phyloP scores from a whole-genome alignment of 306 rosid genomes.

The Lathyrus oleraceus region DNA sequence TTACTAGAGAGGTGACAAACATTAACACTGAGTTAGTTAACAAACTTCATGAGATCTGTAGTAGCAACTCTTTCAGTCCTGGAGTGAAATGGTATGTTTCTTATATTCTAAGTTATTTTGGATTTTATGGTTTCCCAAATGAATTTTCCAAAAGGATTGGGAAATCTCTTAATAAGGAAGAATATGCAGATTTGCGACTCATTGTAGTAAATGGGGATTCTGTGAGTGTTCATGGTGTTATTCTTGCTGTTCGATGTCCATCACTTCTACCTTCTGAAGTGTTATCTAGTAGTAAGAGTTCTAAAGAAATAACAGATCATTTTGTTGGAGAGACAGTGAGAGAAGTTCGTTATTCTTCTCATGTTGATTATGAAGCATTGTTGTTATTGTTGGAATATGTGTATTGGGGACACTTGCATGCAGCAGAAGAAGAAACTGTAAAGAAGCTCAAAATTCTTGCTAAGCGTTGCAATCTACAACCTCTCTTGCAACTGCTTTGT shows the following conservation, averaged over 20 bases:
- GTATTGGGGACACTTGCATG: constrained; percentile 61
- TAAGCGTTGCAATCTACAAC: constrained; percentile 64
- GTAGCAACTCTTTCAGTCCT: constrained; percentile 43
- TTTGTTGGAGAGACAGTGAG: constrained; percentile 31
- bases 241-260: constrained; percentile 71
- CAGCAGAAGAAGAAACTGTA: constrained; percentile 57
- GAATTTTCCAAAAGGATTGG: constrained; percentile 67
- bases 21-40: constrained; percentile 50
- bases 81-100: constrained; percentile 80
- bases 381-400: constrained; percentile 66
- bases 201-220: constrained; percentile 51
- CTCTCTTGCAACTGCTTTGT: constrained; percentile 62
- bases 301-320: constrained; percentile 29
- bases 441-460: constrained; percentile 72
- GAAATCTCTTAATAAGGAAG: constrained; percentile 53
- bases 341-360: constrained; percentile 67
- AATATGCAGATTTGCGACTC: constrained; percentile 58
- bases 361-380: constrained; percentile 66
- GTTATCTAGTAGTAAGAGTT: constrained; percentile 24
- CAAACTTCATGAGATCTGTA: constrained; percentile 58
- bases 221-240: constrained; percentile 68
- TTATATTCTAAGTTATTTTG: constrained; percentile 62
- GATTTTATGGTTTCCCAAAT: constrained; percentile 78
- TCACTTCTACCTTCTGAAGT: constrained; percentile 64
- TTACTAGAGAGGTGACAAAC: constrained; percentile 34